Conservation (phyloP, 78 protist genomes). For the Dictyostelium purpureum region DNA sequence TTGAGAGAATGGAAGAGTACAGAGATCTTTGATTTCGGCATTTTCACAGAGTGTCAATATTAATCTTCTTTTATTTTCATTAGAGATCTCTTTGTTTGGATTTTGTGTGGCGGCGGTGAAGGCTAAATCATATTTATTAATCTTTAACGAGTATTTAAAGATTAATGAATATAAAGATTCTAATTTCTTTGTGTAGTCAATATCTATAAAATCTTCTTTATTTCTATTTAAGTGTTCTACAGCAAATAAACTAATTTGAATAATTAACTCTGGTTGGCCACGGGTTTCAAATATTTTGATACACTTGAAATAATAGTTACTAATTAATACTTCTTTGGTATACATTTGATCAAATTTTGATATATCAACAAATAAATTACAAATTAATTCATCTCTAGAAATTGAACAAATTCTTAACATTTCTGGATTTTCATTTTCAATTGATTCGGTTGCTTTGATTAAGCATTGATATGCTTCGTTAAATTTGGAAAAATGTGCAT, state of each 20-base stretch:
- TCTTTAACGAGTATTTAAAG: conserved; percentile 32
- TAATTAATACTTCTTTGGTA: not conserved
- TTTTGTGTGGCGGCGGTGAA: not conserved
- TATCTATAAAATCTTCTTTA: not conserved
- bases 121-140: conserved; percentile 21
- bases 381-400: conserved; percentile 30
- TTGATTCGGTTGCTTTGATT: conserved; percentile 9
- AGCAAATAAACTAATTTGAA: conserved; percentile 33
- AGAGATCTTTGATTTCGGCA: not conserved
- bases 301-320: conserved; percentile 23
- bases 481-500: conserved; percentile 25
- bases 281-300: conserved; percentile 42
- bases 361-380: conserved; percentile 5
- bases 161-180: not conserved
- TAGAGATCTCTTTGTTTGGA: conserved; percentile 5
- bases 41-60: conserved; percentile 11
- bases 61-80: not conserved
- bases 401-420: not conserved
- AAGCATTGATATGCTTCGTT: conserved; percentile 28
- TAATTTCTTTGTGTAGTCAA: not conserved
- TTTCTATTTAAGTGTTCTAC: not conserved
- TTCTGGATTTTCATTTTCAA: not conserved
- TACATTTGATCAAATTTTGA: not conserved
- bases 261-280: conserved; percentile 26
- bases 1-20: conserved; percentile 33